Base-by-base conservation (phyloP, 495 filamentous ascomycete species). In the Wilcoxina mikolae region DNA sequence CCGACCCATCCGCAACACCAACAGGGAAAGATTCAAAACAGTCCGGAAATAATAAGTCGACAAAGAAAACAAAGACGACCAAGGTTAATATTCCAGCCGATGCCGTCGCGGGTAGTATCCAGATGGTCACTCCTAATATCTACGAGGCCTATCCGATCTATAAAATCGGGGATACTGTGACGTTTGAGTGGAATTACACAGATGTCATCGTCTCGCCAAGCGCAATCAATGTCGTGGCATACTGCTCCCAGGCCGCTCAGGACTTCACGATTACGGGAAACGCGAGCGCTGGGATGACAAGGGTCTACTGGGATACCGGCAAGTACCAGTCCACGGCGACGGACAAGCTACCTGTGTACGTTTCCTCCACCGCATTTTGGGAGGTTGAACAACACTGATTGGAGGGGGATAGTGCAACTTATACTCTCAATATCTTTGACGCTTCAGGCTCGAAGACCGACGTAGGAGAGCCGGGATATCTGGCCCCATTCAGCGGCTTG, bases 151-250 rank as follows among this genome's bases (percentile, higher is more conserved):
- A 78, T 3, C 78, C 80, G 57, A 85, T 87, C 65, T 96, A 87
- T 79, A 90, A 90, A 68, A 83, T 96, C 65, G 85, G 84, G 17
- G 81, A 95, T 33, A 75, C 75, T 51, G 73, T 94, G 15, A 95
- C 87, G 0, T 90, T 90, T 68, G 81, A 71, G 0, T 98, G 90
- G 89, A 95, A 95, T 69, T 96, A 95, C 71, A 98, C 91, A 1
- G 87, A 83, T 42, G 72, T 98, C 35, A 76, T 76, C 26, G 80
- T 80, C 17, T 82, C 79, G 0, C 91, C 91, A 0, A 79, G 78
- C 2, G 81, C 78, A 27, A 70, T 98, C 60, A 84, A 98, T 60
- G 77, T 95, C 3, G 69, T 91, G 27, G 84, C 91, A 10, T 81
- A 78, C 23, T 93, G 85, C 78, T 79, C 78, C 33, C 55, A 58